Evolutionary conservation across 345 rosid species (phyloP).

Genomic region (Luvunga scandens): DNA sequence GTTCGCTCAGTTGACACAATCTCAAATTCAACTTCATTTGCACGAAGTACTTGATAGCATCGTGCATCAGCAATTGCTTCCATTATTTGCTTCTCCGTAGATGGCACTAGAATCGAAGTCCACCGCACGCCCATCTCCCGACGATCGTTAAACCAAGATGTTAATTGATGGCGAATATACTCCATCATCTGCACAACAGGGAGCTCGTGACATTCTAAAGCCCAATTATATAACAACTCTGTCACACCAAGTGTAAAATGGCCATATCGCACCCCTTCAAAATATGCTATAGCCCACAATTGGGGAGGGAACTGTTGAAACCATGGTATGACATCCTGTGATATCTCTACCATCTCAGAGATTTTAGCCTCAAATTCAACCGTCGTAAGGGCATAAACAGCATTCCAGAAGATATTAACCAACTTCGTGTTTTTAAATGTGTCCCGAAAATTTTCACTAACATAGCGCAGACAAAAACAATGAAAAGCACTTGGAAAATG

Average conservation of each 20-base stretch:
- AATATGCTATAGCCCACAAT: conserved; percentile 93
- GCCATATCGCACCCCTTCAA: conserved; percentile 85
- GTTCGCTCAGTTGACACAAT: conserved; percentile 96
- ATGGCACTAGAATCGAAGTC: conserved; percentile 85
- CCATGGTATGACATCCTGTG: conserved; percentile 77
- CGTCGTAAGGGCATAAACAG: conserved; percentile 88
- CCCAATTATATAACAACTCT: conserved; percentile 84
- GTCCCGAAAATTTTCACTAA: conserved; percentile 89
- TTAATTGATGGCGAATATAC: conserved; percentile 64
- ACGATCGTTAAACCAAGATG: conserved; percentile 59
- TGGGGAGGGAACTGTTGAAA: conserved; percentile 76
- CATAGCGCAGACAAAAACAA: conserved; percentile 87
- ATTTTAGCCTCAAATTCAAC: conserved; percentile 81
- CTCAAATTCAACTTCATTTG: conserved; percentile 96
- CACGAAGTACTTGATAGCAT: conserved; percentile 96
- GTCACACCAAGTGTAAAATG: conserved; percentile 87
- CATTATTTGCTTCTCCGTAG: conserved; percentile 77
- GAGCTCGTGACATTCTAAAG: conserved; percentile 93
- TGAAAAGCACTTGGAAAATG: conserved; percentile 95
- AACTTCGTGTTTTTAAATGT: conserved; percentile 90
- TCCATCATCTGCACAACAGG: conserved; percentile 96
- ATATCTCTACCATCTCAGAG: conserved; percentile 85
- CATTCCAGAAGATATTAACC: conserved; percentile 93
- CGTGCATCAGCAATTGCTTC: conserved; percentile 87
- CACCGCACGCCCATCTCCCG: conserved; percentile 79